These are phyloP conservation scores for Dothistroma septosporum DNA, from an alignment of 2,329 filamentous ascomycete species.

Conservation along the genomic window DNA sequence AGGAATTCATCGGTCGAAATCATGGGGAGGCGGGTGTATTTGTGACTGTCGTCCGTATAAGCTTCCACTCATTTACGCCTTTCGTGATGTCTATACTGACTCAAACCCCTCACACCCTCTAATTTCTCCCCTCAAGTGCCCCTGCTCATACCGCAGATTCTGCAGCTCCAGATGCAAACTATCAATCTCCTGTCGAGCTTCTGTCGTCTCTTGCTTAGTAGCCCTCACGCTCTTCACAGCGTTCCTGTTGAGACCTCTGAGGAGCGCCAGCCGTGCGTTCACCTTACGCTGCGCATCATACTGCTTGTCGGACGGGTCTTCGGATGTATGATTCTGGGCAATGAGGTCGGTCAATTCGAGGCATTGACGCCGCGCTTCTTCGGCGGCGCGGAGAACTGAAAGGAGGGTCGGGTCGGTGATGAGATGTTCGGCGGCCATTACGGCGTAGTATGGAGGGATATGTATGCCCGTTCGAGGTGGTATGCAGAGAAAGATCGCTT, in stretches of 20 bases:
- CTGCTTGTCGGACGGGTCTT: constrained; percentile 45
- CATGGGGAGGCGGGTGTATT: constrained; percentile 79
- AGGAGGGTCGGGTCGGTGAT: constrained; percentile 63
- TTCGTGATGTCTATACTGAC: constrained; percentile 59
- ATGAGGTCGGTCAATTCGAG: constrained; percentile 57
- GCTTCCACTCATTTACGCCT: neutral
- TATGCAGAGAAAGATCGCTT: neutral
- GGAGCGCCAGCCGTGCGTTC: constrained; percentile 70
- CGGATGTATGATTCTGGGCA: constrained; percentile 41
- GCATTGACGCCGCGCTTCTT: constrained; percentile 68
- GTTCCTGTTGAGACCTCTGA: constrained; percentile 77
- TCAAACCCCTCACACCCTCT: constrained; percentile 85
- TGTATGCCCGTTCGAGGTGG: neutral
- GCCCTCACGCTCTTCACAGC: constrained; percentile 76
- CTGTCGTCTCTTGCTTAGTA: constrained; percentile 80
- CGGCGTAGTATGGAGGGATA: constrained; percentile 3
- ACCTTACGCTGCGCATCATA: constrained; percentile 67
- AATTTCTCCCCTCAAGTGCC: constrained; percentile 86
- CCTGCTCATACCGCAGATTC: constrained; percentile 94
- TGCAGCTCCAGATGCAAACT: constrained; percentile 86
- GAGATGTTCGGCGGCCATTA: constrained; percentile 22
- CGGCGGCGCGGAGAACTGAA: constrained; percentile 67
- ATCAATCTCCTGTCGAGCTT: constrained; percentile 87
- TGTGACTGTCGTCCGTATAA: constrained; percentile 58
- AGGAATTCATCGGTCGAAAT: constrained; percentile 79